Evolutionary conservation across 768 basidiomycete genomes (phyloP).

Genomic region (Pulveroboletus sp.): DNA sequence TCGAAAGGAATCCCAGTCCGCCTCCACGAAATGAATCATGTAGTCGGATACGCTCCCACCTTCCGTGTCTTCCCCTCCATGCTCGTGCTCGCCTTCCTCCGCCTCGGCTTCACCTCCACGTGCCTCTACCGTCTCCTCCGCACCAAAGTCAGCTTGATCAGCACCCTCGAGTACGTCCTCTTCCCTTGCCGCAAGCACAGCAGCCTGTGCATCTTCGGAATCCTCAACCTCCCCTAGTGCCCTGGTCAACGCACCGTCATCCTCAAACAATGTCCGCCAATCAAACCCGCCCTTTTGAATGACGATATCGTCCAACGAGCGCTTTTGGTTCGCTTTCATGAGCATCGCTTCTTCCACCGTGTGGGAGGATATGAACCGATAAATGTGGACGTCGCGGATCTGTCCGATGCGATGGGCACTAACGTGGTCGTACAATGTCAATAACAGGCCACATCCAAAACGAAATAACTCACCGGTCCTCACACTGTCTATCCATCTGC

Average conservation of each 20-base stretch:
- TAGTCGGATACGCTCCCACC: constrained; percentile 81
- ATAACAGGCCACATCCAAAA: not conserved
- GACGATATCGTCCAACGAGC: constrained; percentile 84
- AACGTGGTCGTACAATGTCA: constrained; percentile 2
- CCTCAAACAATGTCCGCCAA: constrained; percentile 82
- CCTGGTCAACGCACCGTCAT: constrained; percentile 57
- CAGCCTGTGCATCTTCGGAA: constrained; percentile 81
- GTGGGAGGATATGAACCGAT: constrained; percentile 85
- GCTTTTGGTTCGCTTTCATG: constrained; percentile 97
- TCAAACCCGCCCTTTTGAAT: constrained; percentile 95
- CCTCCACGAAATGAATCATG: constrained; percentile 68
- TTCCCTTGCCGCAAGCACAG: constrained; percentile 71
- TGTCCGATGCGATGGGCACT: constrained; percentile 99
- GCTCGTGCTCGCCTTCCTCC: constrained; percentile 36
- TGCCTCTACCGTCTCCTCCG: constrained; percentile 33
- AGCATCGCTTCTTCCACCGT: constrained; percentile 97
- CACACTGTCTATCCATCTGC: constrained; percentile 97
- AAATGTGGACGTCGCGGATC: constrained; percentile 94
- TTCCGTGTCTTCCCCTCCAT: constrained; percentile 45
- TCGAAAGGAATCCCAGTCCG: constrained; percentile 66
- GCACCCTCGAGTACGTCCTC: constrained; percentile 71
- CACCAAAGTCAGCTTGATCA: constrained; percentile 77
- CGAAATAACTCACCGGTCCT: constrained; percentile 65
- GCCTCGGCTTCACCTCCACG: constrained; percentile 37
- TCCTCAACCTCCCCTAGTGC: constrained; percentile 88